A percentile compares a stretch with the other conserved stretches of the same genome.
These are phyloP conservation scores for Xenosphaeropsis pyriputrescens DNA, from an alignment of 2,329 filamentous ascomycete genomes.

Conservation along the genomic window DNA sequence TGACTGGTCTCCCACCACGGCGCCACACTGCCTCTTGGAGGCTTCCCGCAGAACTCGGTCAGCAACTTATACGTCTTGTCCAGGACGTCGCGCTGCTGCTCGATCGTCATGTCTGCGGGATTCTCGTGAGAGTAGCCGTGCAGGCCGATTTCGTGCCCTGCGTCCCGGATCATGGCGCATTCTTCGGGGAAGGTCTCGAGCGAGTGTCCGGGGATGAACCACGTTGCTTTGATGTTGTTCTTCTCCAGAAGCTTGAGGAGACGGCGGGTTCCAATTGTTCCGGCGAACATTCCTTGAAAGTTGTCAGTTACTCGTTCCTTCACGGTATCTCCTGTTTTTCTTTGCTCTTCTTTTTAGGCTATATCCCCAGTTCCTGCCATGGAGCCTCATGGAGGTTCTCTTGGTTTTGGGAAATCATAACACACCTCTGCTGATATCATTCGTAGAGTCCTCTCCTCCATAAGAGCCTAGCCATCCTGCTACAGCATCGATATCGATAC, in stretches of 20 bases:
- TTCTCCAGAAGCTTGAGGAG: constrained; percentile 59
- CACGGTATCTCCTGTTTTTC: too few relatives aligned
- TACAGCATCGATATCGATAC: constrained; percentile 64
- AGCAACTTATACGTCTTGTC: constrained; percentile 61
- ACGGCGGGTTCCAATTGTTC: constrained; percentile 48
- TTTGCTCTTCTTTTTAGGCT: too few relatives aligned
- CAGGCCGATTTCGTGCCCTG: constrained; percentile 48
- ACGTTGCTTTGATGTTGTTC: constrained; percentile 55
- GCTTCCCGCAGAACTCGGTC: constrained; percentile 57
- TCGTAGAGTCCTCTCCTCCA: constrained; percentile 56
- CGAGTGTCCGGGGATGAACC: constrained; percentile 49
- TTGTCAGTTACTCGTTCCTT: too few relatives aligned
- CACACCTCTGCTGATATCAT: constrained; percentile 55
- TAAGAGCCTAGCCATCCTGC: constrained; percentile 66
- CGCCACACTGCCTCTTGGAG: constrained; percentile 56
- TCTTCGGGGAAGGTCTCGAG: constrained; percentile 55
- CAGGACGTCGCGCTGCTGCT: constrained; percentile 63
- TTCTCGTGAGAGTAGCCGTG: constrained; percentile 69
- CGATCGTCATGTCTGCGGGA: constrained; percentile 53
- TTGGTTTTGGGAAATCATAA: not conserved
- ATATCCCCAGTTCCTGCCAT: not conserved
- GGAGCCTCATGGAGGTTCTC: not conserved
- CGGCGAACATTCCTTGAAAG: constrained; percentile 44
- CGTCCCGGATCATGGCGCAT: constrained; percentile 43
- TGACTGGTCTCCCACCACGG: constrained; percentile 63